Conservation (phyloP, 1,139 yeast genomes). For the Yamadazyma buinensis region DNA sequence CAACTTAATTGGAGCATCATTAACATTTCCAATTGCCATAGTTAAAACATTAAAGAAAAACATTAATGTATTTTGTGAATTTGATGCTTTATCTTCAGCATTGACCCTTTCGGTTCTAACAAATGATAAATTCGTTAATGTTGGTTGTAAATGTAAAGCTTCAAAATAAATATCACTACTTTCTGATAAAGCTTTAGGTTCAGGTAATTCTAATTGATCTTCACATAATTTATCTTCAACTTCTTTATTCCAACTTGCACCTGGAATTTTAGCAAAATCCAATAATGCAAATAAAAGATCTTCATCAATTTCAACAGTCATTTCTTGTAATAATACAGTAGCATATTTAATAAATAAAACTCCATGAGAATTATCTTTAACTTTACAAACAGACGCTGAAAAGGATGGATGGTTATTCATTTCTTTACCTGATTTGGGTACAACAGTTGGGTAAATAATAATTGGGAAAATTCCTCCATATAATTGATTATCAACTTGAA, state of each 20-base stretch:
- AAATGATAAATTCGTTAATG: slow-evolving; percentile 84
- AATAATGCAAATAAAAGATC: slow-evolving; percentile 81
- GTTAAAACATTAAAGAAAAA: slow-evolving; percentile 83
- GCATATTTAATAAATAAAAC: slow-evolving; percentile 89
- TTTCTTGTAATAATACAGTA: slow-evolving; percentile 80
- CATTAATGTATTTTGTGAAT: slow-evolving; percentile 61
- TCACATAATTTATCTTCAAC: slow-evolving; percentile 59
- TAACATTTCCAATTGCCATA: slow-evolving; percentile 96
- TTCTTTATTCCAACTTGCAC: slow-evolving; percentile 62
- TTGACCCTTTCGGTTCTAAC: slow-evolving; percentile 83
- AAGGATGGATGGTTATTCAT: slow-evolving; percentile 88
- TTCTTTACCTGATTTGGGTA: slow-evolving; percentile 82
- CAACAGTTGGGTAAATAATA: slow-evolving; percentile 83
- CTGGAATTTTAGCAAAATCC: slow-evolving; percentile 71
- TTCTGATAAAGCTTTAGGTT: slow-evolving; percentile 57
- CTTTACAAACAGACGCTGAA: slow-evolving; percentile 77
- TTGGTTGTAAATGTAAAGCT: slow-evolving; percentile 87
- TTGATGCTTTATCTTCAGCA: slow-evolving; percentile 49
- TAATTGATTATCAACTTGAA: slow-evolving; percentile 89
- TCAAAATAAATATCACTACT: slow-evolving; percentile 86
- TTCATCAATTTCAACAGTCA: slow-evolving; percentile 91
- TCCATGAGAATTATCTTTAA: slow-evolving; percentile 88
- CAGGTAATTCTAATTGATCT: slow-evolving; percentile 61
- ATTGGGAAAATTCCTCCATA: slow-evolving; percentile 90
- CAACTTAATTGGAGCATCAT: slow-evolving; percentile 91